Evolutionary conservation across 1,284 basidiomycete genomes (phyloP).

Genomic region (Rhodotorula sp.): DNA sequence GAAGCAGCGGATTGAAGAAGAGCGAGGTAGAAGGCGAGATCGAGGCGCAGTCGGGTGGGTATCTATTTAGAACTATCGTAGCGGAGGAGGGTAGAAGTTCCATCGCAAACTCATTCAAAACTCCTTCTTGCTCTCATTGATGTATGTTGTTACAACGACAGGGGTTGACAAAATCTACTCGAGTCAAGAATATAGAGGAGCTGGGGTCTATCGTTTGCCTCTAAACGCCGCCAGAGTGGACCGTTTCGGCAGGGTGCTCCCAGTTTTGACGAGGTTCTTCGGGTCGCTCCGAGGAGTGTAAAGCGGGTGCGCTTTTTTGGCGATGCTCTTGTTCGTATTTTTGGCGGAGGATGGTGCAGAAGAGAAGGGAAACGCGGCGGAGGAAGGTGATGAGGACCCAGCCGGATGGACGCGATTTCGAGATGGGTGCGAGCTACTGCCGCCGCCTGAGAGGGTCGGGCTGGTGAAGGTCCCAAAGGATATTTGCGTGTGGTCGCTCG

Average conservation of each 20-base stretch:
- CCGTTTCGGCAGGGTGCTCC: conserved; percentile 3
- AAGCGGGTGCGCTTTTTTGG: background rate
- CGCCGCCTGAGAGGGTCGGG: background rate
- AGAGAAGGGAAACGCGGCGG: background rate
- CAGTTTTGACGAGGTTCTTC: conserved; percentile 24
- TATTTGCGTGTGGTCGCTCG: background rate
- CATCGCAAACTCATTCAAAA: background rate
- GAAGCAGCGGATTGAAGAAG: background rate
- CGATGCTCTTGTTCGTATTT: no score
- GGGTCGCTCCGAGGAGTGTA: conserved; percentile 5
- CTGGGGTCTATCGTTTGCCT: no score
- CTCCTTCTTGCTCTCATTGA: background rate
- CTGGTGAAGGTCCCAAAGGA: no score
- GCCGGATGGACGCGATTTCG: no score
- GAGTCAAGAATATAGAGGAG: no score
- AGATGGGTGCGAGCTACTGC: background rate
- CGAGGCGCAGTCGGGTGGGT: background rate
- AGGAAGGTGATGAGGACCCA: background rate
- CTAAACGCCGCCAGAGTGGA: conserved; percentile 19
- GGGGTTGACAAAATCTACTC: background rate
- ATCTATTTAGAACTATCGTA: background rate
- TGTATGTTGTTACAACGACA: background rate
- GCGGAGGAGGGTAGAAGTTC: background rate
- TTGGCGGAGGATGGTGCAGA: background rate
- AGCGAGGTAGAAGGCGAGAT: background rate